Base-by-base conservation (phyloP, 352 stramenopile species). In the Phytophthora colocasiae region DNA sequence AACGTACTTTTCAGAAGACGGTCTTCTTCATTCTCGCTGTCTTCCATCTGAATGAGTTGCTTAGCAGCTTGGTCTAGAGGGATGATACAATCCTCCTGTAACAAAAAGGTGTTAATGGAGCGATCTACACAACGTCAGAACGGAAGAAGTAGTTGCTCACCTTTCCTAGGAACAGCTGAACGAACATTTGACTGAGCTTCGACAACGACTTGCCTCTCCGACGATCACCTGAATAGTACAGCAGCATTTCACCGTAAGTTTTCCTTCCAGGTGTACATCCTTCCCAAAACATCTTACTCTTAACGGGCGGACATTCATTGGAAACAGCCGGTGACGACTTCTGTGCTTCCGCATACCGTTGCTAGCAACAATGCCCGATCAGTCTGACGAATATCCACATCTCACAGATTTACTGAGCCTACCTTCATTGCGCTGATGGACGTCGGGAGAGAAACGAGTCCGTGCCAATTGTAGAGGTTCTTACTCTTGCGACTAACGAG, bases 401-500 rank as follows among this genome's bases (percentile, higher is more conserved):
- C 50, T 38, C 41, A 49, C 17, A 12, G 27, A 51, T 24, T 27
- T 5, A 56, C 14, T 3, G 10, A 29, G 53, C 44, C 43, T 75
- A 92, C 84, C 75, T 90, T 90, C 87, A 96, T 95, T 3, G 77
- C 80, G 4, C 61, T 69, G 15, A 93, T 90, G 1, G 83, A 90
- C 1, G 78, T 73, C 0, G 85, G 85, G 10, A 97, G 75, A 4
- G 79, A 85, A 22, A 69, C 57, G 7, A 95, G 62, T 9, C 89
- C 89, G 50, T 96, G 87, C 89, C 90, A 97, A 47, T 93, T 92
- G 82, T 99, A 99, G 2, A 97, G 87, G 65, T 99, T 99, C 75
- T 99, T 99, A 58, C 92, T 95, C 62, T 98, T 96, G n/a, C 96
- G 92, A 27, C 83, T 96, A 5, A 99, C 95, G 26, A 99, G 89